Base-by-base conservation (phyloP, 176 grass and related monocot genomes). In the Olyra latifolia region DNA sequence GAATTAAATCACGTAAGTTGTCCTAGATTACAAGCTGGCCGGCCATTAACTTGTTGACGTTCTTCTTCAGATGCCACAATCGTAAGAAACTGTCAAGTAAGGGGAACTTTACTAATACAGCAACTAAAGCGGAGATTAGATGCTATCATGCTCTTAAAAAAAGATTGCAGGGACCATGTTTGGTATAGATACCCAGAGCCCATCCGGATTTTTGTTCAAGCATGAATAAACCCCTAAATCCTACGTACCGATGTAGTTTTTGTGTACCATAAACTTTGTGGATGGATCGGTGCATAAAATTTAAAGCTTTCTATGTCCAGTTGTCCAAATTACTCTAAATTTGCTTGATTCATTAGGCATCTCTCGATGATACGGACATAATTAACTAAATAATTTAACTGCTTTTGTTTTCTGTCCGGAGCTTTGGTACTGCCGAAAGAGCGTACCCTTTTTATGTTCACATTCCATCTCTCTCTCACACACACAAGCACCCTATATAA, bases 401-500 rank as follows among this genome's bases (percentile, higher is more conserved):
- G 22, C 3, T 24, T 4, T 22, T 24, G n/a, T 24, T 57, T 70
- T 16, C n/a, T 20, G 74, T 35, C 68, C 74, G 70, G 69, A 52
- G 10, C 13, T 61, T 44, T n/a, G 43, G 78, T 62, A 38, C 58
- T 56, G 83, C 75, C 84, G 76, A 80, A 86, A 86, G 83, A 13
- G 48, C 47, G 24, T 48, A 14, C 6, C 47, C 59, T 57, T 86
- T 86, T 48, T 63, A 64, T 80, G 39, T 59, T 55, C 74, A 30
- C 57, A 27, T 16, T 74, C 38, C 46, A 20, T 17, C 35, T 53
- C 43, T 69, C 64, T 1, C 47, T 52, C 23, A 2, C 7, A 14
- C 23, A 30, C 24, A n/a, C 10, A 28, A 54, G 25, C n/a, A n/a
- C 16, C 41, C 66, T 73, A 54, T 74, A 47, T 80, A 80, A 29